A percentile compares a stretch with the other conserved stretches of the same genome.
Conservation (phyloP, 2,329 filamentous ascomycete genomes). For the Cordyceps cateniannulata region DNA sequence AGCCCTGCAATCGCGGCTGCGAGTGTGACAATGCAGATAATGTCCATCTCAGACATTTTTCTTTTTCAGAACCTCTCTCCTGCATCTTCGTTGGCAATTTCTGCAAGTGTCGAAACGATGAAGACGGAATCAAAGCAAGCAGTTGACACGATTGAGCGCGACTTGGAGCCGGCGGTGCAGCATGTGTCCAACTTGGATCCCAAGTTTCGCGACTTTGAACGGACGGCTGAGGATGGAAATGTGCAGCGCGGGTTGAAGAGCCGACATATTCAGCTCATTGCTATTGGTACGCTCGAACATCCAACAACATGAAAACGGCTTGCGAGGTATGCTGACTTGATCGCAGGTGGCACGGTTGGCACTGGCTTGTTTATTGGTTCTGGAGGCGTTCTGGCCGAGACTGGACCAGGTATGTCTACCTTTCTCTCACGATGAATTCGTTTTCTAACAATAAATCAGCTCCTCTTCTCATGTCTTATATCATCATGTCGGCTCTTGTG, state of each 20-base stretch:
- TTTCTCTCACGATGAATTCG: background rate
- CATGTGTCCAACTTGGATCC: background rate
- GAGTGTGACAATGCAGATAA: no score
- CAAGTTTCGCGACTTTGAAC: conserved; percentile 5
- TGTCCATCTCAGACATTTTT: no score
- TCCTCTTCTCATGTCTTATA: conserved; percentile 25
- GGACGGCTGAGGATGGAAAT: conserved; percentile 2
- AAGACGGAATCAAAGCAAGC: background rate
- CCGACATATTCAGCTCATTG: conserved; percentile 11
- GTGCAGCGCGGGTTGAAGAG: conserved; percentile 8
- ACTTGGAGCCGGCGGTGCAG: background rate
- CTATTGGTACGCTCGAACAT: background rate
- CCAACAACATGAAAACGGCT: no score
- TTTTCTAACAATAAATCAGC: conserved; percentile 14
- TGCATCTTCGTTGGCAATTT: no score
- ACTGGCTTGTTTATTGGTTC: conserved; percentile 30
- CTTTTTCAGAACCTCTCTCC: no score
- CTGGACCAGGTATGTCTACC: conserved; percentile 20
- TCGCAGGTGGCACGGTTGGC: conserved; percentile 16
- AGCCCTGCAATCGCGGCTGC: no score
- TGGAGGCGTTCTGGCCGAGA: conserved; percentile 25
- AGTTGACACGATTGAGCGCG: background rate
- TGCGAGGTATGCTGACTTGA: background rate
- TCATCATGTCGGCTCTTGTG: conserved; percentile 28
- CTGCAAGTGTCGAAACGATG: background rate